A percentile compares a stretch with the other conserved stretches of the same genome.
These are phyloP conservation scores for Neofusicoccum sp. DNA, from an alignment of 2,329 filamentous ascomycete genomes.

Conservation along the genomic window DNA sequence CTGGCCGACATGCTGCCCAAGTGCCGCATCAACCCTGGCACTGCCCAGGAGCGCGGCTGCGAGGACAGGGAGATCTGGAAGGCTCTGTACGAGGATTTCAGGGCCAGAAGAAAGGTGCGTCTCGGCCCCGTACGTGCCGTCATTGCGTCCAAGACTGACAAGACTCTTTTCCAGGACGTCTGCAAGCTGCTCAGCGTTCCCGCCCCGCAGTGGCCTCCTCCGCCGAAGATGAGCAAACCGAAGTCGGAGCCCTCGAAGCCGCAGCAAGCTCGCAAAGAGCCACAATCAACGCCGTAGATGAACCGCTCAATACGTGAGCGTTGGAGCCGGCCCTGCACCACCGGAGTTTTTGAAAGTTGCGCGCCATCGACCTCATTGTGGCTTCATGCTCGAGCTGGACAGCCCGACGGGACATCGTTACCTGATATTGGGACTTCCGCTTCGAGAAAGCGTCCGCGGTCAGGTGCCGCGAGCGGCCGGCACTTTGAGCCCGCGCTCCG, in stretches of 20 bases:
- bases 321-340: background rate
- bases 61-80: constrained; percentile 45
- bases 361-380: background rate
- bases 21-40: constrained; percentile 32
- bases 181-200: constrained; percentile 41
- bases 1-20: constrained; percentile 46
- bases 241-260: background rate
- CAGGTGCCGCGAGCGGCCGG: background rate
- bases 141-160: background rate
- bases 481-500: background rate
- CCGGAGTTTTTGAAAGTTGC: background rate
- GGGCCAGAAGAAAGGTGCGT: constrained; percentile 34
- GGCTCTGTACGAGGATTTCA: constrained; percentile 45
- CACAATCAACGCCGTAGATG: background rate
- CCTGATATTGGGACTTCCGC: background rate
- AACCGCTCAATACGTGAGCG: background rate
- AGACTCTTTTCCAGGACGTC: constrained; percentile 26
- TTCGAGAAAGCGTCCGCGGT: background rate
- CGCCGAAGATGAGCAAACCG: constrained; percentile 9
- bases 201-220: constrained; percentile 35
- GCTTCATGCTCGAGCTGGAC: background rate
- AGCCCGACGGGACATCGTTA: background rate
- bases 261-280: background rate
- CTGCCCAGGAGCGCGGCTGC: constrained; percentile 30
- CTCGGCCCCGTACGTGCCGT: background rate